Evolutionary conservation across 192 early-diverging fungal species (phyloP), one percentile per base, ranked within the genome.

Genomic region (Coemansia asiatica): DNA sequence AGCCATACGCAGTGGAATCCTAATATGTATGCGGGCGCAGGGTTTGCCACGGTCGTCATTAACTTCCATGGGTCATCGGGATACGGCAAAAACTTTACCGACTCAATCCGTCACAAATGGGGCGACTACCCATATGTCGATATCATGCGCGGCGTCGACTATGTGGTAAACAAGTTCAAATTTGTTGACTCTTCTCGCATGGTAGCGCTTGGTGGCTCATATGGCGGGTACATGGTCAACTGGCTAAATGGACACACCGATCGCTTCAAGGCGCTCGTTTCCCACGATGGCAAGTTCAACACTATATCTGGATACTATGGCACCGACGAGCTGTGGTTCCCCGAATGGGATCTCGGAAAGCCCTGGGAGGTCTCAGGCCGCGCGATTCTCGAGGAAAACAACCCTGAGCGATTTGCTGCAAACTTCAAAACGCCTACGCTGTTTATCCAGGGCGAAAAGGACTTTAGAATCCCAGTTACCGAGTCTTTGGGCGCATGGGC

Each of bases 311-410:
- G 81, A 13, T 93, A 85, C 72, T 94, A 90, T 64, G 64, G 82
- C 22, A 91, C 90, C 6, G 91, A 94, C 53, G 91, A 94, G 70
- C 86, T 92, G 49, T 92, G 86, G 81, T 94, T 94, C 74, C 72
- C 84, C 12, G 91, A 94, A 67, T 75, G 74, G 53, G 91, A 94
- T 79, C 83, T 91, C 51, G 86, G 84, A 15, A 91, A 90, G 44
- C 90, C 90, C 26, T 91, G 76, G 54, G 67, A 85, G 7, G 62
- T 66, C 6, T 59, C 72, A 6, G 77, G 81, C 15, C 75, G 85
- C 18, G 66, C 73, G 23, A 70, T 74, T 9, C 90, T 90, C 61
- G 87, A 93, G 31, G 74, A 76, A 51, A 90, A 81, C 75, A 89
- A 87, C 64, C 92, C 92, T 26, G 74, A 85, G 67, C 83, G 85